These are phyloP conservation scores for Pharnaceum exiguum DNA, from an alignment of 148 eudicot species.

Conservation along the genomic window DNA sequence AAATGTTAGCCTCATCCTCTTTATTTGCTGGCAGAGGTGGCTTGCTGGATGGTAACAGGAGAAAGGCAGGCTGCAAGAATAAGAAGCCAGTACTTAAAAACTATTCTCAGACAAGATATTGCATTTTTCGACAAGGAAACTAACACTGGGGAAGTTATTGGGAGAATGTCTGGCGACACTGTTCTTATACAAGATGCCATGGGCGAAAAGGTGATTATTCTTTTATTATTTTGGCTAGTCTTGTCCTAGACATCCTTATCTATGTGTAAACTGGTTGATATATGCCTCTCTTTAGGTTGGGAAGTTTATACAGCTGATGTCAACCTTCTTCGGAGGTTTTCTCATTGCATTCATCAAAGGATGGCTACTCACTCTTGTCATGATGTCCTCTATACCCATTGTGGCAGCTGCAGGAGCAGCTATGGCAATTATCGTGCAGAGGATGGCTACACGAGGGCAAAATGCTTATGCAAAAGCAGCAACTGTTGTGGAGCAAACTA, in stretches of 20 bases:
- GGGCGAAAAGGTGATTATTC: conserved; percentile 64
- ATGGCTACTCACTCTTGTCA: conserved; percentile 79
- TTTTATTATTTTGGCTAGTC: background rate
- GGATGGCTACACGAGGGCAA: conserved; percentile 57
- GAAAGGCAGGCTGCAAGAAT: conserved; percentile 71
- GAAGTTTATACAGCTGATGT: conserved; percentile 52
- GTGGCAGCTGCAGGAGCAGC: conserved; percentile 48
- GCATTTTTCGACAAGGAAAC: conserved; percentile 68
- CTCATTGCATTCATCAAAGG: conserved; percentile 67
- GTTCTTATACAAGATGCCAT: conserved; percentile 72
- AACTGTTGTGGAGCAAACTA: conserved; percentile 63
- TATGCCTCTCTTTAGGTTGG: conserved; percentile 53
- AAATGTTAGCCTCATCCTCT: background rate
- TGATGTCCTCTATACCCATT: conserved; percentile 54
- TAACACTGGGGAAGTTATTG: conserved; percentile 70
- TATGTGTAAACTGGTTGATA: too few species aligned
- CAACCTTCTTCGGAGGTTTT: conserved; percentile 74
- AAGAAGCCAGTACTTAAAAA: conserved; percentile 49
- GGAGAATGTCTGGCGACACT: conserved; percentile 80
- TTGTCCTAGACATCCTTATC: background rate
- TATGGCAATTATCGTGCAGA: conserved; percentile 42
- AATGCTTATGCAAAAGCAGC: conserved; percentile 74
- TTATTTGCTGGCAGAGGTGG: conserved; percentile 48
- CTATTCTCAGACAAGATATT: conserved; percentile 63
- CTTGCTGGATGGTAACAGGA: conserved; percentile 77